Conservation (phyloP, 2,329 filamentous ascomycete species). For the Chaetomiaceae sp. region DNA sequence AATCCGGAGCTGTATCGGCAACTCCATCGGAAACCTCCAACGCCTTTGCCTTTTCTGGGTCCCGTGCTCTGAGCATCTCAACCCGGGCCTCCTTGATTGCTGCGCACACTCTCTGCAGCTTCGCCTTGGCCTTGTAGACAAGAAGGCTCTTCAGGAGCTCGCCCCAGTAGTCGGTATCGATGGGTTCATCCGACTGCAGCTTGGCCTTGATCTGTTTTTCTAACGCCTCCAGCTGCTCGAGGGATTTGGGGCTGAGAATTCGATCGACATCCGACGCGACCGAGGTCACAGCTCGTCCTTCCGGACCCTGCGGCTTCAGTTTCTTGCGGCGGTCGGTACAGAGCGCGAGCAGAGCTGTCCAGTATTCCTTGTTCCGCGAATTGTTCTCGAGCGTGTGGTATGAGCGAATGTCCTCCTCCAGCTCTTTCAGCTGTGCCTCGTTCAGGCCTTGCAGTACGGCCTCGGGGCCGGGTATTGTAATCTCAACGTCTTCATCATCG, state of each 20-base stretch:
- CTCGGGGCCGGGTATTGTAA: slow-evolving; percentile 75
- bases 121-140: slow-evolving; percentile 89
- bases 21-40: slow-evolving; percentile 34
- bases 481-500: slow-evolving; percentile 65
- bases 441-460: slow-evolving; percentile 72
- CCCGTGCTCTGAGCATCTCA: slow-evolving; percentile 60
- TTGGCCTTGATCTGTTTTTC: slow-evolving; percentile 86
- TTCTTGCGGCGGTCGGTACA: slow-evolving; percentile 72
- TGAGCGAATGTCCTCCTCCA: slow-evolving; percentile 76
- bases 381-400: slow-evolving; percentile 80
- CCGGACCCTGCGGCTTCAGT: slow-evolving; percentile 54
- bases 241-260: slow-evolving; percentile 77
- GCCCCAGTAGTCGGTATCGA: slow-evolving; percentile 98
- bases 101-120: slow-evolving; percentile 71
- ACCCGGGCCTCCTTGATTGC: slow-evolving; percentile 68
- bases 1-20: slow-evolving; percentile 37
- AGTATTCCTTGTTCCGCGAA: slow-evolving; percentile 76
- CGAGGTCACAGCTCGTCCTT: slow-evolving; percentile 72
- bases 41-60: slow-evolving; percentile 60
- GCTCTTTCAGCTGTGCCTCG: slow-evolving; percentile 62
- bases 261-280: slow-evolving; percentile 86
- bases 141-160: slow-evolving; percentile 79
- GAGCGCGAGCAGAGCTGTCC: slow-evolving; percentile 84
- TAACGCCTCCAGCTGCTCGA: slow-evolving; percentile 79
- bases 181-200: slow-evolving; percentile 80